phyloP scores from a whole-genome alignment of 129 eudicot genomes.

The Rutidosis leptorrhynchoides region DNA sequence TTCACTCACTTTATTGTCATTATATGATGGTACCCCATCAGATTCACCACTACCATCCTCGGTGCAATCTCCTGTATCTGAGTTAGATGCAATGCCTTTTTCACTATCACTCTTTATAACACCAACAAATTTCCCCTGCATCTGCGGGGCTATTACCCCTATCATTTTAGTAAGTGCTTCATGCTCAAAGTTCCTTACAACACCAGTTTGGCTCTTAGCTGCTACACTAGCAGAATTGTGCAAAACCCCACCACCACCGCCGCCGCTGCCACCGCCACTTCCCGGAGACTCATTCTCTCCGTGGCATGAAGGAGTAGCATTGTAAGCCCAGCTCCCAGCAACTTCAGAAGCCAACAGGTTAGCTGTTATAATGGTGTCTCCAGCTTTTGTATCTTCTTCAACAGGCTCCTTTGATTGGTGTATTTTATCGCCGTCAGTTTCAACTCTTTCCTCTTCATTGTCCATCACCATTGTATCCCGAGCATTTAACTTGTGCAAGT shows the following conservation, averaged over 20 bases:
- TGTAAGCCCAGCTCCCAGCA: conserved; percentile 85
- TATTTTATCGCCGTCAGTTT: conserved; percentile 31
- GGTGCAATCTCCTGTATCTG: conserved; percentile 62
- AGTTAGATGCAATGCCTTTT: conserved; percentile 40
- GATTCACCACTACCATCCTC: conserved; percentile 56
- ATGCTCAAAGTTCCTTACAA: conserved; percentile 45
- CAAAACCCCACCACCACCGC: conserved; percentile 29
- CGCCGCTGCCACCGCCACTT: conserved; percentile 32
- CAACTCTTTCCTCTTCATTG: conserved; percentile 42
- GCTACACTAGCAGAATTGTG: conserved; percentile 51
- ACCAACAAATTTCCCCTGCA: conserved; percentile 55
- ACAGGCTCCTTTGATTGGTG: conserved; percentile 31
- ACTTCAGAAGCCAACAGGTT: conserved; percentile 94
- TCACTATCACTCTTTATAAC: conserved; percentile 40
- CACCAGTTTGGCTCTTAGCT: conserved; percentile 72
- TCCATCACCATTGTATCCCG: conserved; percentile 50
- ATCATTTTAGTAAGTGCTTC: conserved; percentile 61
- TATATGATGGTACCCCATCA: conserved; percentile 49
- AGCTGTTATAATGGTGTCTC: conserved; percentile 54
- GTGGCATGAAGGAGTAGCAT: conserved; percentile 71
- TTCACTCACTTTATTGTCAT: conserved; percentile 27
- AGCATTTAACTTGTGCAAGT: conserved; percentile 41
- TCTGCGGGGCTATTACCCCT: conserved; percentile 74
- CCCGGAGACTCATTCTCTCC: conserved; percentile 81
- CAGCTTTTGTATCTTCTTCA: conserved; percentile 68